Evolutionary conservation across 2,329 filamentous ascomycete species (phyloP).

Genomic region (Verticillium albo-atrum): DNA sequence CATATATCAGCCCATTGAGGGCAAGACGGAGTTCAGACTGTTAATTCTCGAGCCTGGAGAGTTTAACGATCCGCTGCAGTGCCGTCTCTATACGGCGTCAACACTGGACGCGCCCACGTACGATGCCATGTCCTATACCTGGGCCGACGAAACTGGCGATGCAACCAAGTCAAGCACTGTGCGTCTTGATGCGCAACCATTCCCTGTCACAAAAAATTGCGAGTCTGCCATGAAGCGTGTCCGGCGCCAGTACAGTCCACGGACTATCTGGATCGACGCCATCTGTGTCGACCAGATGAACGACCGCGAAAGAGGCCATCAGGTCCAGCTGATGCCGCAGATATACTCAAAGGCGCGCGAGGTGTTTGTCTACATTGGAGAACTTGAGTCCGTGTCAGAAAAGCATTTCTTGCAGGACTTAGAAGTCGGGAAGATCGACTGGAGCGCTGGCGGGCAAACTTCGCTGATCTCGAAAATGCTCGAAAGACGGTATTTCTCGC

Average conservation of each 20-base stretch:
- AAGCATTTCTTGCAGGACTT: not conserved
- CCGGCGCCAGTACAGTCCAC: not conserved
- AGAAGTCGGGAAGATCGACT: slow-evolving; percentile 3
- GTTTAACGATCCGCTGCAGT: not conserved
- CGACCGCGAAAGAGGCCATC: slow-evolving; percentile 26
- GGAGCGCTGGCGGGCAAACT: slow-evolving; percentile 15
- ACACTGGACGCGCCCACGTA: slow-evolving; percentile 10
- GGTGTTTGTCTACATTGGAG: slow-evolving; percentile 30
- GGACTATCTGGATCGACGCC: slow-evolving; percentile 31
- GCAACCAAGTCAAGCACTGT: not conserved
- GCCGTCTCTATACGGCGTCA: not conserved
- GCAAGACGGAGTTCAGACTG: not conserved
- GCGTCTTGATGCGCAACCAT: not conserved
- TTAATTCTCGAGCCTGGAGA: not conserved
- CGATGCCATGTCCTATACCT: slow-evolving; percentile 31
- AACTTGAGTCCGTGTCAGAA: slow-evolving; percentile 4
- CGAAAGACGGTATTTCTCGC: slow-evolving; percentile 17
- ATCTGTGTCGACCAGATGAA: slow-evolving; percentile 35
- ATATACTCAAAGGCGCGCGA: slow-evolving; percentile 27
- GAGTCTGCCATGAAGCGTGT: not conserved
- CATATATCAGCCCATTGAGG: not conserved
- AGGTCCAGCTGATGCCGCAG: slow-evolving; percentile 32
- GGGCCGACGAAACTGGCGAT: slow-evolving; percentile 18
- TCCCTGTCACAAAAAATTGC: slow-evolving; percentile 1
- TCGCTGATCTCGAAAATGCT: slow-evolving; percentile 12